Evolutionary conservation across 208 protist species (phyloP).

Genomic region (Leishmania tarentolae): DNA sequence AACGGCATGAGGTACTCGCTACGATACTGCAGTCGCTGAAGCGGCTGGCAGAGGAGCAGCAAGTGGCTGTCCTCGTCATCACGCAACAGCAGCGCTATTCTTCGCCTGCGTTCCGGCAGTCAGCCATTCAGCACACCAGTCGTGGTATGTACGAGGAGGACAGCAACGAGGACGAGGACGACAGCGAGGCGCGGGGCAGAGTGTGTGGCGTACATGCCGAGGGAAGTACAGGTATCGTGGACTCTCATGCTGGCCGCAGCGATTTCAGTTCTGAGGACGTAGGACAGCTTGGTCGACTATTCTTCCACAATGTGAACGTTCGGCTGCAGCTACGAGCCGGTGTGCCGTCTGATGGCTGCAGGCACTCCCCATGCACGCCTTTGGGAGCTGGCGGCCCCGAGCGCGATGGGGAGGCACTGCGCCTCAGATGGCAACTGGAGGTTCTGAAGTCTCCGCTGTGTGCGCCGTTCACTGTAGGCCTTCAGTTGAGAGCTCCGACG

Average conservation of each 20-base stretch:
- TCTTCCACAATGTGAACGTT: constrained; percentile 73
- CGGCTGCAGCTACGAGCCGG: constrained; percentile 44
- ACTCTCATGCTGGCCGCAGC: background rate
- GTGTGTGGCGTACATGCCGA: background rate
- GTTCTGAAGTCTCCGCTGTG: constrained; percentile 58
- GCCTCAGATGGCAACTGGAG: constrained; percentile 34
- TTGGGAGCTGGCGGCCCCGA: background rate
- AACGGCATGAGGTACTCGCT: constrained; percentile 48
- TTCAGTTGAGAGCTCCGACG: constrained; percentile 7
- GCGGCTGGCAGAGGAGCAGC: constrained; percentile 40
- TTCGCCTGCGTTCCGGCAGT: background rate
- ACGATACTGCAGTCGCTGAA: constrained; percentile 56
- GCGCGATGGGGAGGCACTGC: background rate
- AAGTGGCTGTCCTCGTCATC: constrained; percentile 59
- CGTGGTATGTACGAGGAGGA: background rate
- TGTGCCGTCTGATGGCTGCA: background rate
- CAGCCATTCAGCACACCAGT: background rate
- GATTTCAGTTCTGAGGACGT: background rate
- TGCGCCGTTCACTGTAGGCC: constrained; percentile 16
- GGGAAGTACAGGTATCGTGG: background rate
- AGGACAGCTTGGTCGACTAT: constrained; percentile 52
- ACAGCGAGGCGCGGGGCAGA: background rate
- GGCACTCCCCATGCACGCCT: constrained; percentile 3
- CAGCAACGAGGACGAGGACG: background rate
- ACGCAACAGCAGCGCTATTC: constrained; percentile 29